Evolutionary conservation across 495 filamentous ascomycete genomes (phyloP), one percentile per base, ranked within the genome.

Genomic region (Chlorociboria aeruginascens): DNA sequence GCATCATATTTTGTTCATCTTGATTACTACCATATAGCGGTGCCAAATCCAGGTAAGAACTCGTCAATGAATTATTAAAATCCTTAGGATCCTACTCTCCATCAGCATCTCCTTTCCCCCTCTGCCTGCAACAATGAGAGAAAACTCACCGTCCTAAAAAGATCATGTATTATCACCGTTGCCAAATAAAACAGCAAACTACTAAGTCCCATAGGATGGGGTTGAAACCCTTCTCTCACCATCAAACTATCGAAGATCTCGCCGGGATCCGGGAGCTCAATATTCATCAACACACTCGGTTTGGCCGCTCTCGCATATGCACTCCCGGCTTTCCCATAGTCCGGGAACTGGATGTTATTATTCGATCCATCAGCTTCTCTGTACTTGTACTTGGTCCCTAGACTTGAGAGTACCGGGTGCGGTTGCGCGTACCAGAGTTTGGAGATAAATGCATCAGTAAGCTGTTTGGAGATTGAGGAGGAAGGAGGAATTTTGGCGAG

Each of bases 121-220:
- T 12, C 17, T 48, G 7, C 2, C 7, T 29, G 13, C 33, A n/a
- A 7, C 3, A 8, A 8, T 25, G 17, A 16, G 8, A 32, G 16
- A 1, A 39, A 31, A 39, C 55, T 49, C 17, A 54, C 51, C 3
- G 68, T 69, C 8, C 62, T 55, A 47, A 70, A 72, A 46, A 68
- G 59, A 71, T 80, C 83, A 53, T 95, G 89, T 56, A 92, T 94
- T 51, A 95, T 89, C 46, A 94, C 86, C 12, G 80, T 85, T 7
- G 87, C 89, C 60, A 89, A 76, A 54, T 96, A 89, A 71, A 89
- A 96, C 10, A 96, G 66, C 46, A 94, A 73, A 57, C 85, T 90
- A 1, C 88, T 94, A 14, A 94, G 81, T 53, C 85, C 83, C 12
- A 51, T 50, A 0, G 55, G 52, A 43, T 61, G 55, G 2, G 48